Evolutionary conservation across 768 basidiomycete genomes (phyloP).

Genomic region (Fibroporia radiculosa): DNA sequence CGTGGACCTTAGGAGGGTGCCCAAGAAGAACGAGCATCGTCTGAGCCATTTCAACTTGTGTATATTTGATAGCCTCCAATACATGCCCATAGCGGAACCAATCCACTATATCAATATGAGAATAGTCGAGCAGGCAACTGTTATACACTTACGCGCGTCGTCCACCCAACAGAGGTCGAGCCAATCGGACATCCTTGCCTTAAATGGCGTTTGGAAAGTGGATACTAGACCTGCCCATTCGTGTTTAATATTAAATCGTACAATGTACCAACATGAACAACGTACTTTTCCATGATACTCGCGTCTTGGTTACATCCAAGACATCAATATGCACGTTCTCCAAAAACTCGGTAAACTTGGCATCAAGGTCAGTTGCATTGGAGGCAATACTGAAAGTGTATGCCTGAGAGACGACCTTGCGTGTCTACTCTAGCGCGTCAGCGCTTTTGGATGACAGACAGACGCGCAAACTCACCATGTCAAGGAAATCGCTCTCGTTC

Average conservation of each 20-base stretch:
- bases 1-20: slow-evolving; percentile 1
- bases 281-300: slow-evolving; percentile 40
- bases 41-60: slow-evolving; percentile 3
- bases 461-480: slow-evolving; percentile 43
- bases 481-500: slow-evolving; percentile 40
- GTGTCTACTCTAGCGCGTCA: slow-evolving; percentile 30
- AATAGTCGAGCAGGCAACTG: too few relatives aligned
- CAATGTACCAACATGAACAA: too few relatives aligned
- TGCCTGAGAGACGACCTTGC: slow-evolving; percentile 38
- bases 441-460: not conserved
- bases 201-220: slow-evolving; percentile 15
- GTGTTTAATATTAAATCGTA: too few relatives aligned
- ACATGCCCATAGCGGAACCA: slow-evolving; percentile 19
- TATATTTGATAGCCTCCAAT: slow-evolving; percentile 4
- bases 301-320: slow-evolving; percentile 47
- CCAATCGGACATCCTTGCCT: slow-evolving; percentile 15
- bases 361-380: slow-evolving; percentile 48
- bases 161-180: slow-evolving; percentile 19
- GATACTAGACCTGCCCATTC: too few relatives aligned
- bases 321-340: slow-evolving; percentile 41
- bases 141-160: slow-evolving; percentile 13
- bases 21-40: slow-evolving; percentile 9
- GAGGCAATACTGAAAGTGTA: slow-evolving; percentile 45
- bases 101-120: slow-evolving; percentile 13
- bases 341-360: slow-evolving; percentile 40